Evolutionary conservation across 2,329 filamentous ascomycete genomes (phyloP), one percentile per base, ranked within the genome.

Genomic region (Alternaria sp.): DNA sequence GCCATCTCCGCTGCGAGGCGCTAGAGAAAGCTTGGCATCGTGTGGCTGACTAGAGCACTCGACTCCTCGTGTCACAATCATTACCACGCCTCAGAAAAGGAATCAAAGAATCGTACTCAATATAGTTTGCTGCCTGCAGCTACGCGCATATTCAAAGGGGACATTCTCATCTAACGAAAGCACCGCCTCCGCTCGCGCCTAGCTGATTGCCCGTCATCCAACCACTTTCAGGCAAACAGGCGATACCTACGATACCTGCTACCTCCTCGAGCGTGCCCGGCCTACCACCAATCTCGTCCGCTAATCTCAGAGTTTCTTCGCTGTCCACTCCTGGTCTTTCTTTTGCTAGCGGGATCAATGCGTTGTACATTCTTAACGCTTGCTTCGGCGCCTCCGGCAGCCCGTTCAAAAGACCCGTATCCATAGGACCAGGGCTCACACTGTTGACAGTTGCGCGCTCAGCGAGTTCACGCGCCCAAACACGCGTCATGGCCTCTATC

Each of bases 201-300:
- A 59, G n/a, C 30, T 59, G 57, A 14, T 59, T 59, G 16, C 57
- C 57, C 12, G 57, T 59, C 57, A 59, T 59, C 57, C 57, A 59
- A 14, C 57, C 57, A 48, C 57, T 59, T 51, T 59, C 57, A 1
- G 57, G 57, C 14, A 59, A n/a, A 38, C 57, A 59, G n/a, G 38
- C 57, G 16, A 59, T 59, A 6, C 57, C 57, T 12, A 59, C 57
- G 24, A 59, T 59, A 14, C 44, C 51, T 9, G 57, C 57, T 8
- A 59, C 57, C n/a, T 59, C 57, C 5, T 59, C 57, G n/a, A 59
- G 36, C 16, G 57, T 59, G 16, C 57, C 57, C 7, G 57, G 51
- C 18, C 57, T 32, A 8, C 57, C 57, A 12, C 57, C 57, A 44
- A 59, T 59, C 38, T 59, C 57, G 12, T 43, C 57, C 3, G 57